A percentile compares a stretch with the other conserved stretches of the same genome.
Conservation (phyloP, 2,329 filamentous ascomycete species). For the Polychaeton citri region DNA sequence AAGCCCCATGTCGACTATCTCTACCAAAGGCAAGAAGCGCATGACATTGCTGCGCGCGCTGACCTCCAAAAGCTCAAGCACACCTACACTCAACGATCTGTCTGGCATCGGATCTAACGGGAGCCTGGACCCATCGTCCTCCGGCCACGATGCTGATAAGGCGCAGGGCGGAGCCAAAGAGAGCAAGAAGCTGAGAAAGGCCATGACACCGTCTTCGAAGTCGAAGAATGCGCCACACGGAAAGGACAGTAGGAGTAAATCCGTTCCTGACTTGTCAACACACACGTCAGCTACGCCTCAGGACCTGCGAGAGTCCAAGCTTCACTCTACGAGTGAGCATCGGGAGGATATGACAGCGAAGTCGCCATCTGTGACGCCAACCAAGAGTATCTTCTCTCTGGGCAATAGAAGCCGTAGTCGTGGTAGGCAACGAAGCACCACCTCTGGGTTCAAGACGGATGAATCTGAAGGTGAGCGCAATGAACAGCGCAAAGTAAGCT, state of each 20-base stretch:
- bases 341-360: neutral
- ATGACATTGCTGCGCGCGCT: neutral
- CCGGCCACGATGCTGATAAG: too few species aligned
- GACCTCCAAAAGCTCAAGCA: neutral
- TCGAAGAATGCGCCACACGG: neutral
- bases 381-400: constrained; percentile 1
- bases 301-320: neutral
- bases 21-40: neutral
- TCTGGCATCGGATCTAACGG: neutral
- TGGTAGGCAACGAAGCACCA: constrained; percentile 14
- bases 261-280: neutral
- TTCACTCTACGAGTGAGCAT: neutral
- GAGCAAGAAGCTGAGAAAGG: constrained; percentile 19
- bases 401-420: constrained; percentile 9
- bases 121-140: neutral
- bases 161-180: constrained; percentile 6
- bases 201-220: constrained; percentile 8
- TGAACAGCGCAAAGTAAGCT: constrained; percentile 1
- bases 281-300: neutral
- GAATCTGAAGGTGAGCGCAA: constrained; percentile 6
- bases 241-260: neutral
- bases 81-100: neutral
- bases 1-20: constrained; percentile 10
- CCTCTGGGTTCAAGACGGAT: constrained; percentile 8
- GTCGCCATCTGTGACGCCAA: neutral